These are phyloP conservation scores for Aphanomyces euteiches DNA, from an alignment of 352 stramenopile genomes.

Conservation along the genomic window DNA sequence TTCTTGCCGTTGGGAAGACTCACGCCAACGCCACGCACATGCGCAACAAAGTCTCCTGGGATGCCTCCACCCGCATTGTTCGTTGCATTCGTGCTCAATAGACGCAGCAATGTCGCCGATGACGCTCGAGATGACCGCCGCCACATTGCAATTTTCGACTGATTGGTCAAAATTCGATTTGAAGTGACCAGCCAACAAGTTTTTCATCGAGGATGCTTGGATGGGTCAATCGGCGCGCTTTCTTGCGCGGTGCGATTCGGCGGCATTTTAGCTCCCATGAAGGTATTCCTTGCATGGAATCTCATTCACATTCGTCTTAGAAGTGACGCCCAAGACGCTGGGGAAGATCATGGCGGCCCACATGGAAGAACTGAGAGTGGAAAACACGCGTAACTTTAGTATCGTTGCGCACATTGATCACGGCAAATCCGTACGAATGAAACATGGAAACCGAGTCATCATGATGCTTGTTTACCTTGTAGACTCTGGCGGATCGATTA, in stretches of 20 bases:
- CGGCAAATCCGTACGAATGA: slow-evolving; percentile 75
- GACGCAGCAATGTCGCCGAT: background rate
- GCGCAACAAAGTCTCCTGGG: slow-evolving; percentile 79
- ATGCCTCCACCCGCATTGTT: slow-evolving; percentile 70
- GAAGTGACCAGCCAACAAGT: background rate
- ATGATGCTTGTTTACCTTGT: background rate
- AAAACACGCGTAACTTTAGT: slow-evolving; percentile 88
- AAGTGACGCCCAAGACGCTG: slow-evolving; percentile 49
- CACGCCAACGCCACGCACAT: slow-evolving; percentile 68
- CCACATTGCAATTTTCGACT: slow-evolving; percentile 12
- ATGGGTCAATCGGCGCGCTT: slow-evolving; percentile 5
- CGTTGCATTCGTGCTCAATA: slow-evolving; percentile 19
- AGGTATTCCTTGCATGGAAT: background rate
- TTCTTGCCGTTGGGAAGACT: slow-evolving; percentile 78
- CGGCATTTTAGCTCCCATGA: slow-evolving; percentile 15
- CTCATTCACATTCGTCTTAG: background rate
- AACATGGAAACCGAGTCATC: no score
- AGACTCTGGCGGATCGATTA: slow-evolving; percentile 87
- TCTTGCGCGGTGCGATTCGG: background rate
- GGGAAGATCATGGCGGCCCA: slow-evolving; percentile 58
- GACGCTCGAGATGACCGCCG: background rate
- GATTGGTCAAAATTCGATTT: slow-evolving; percentile 13
- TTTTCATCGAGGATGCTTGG: background rate
- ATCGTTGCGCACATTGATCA: slow-evolving; percentile 91
- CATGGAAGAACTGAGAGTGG: slow-evolving; percentile 53